Base-by-base conservation (phyloP, 768 basidiomycete species). In the Aureoboletus auriporus region DNA sequence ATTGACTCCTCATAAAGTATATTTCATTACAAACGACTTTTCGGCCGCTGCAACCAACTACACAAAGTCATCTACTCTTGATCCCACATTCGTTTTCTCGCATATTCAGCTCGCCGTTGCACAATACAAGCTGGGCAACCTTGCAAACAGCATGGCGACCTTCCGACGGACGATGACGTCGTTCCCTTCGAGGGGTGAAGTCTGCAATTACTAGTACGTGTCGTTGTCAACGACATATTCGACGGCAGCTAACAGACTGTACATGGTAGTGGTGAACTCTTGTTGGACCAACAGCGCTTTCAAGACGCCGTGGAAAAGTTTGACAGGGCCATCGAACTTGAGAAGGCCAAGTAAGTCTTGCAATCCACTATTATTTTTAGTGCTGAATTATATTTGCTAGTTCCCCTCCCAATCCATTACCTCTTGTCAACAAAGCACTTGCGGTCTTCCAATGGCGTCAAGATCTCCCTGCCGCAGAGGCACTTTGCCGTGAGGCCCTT, bases 61-160 rank as follows among this genome's bases (percentile, higher is more conserved):
- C 75, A 83, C 78, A 23, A 86, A 90, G 65, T 94, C 93, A 11
- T 87, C 84, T n/a, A 75, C 82, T 50, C 76, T 98, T 33, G 96
- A 99, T 61, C 76, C 84, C 46, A 60, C 74, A 30, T 99, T 98
- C 61, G 93, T 98, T 52, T 99, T 97, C 76, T 89, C 86, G 52
- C 96, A 98, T 59, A 95, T 99, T 52, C 95, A 99, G 63, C 79
- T 92, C 45, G 96, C 95, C 1, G 96, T 98, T 20, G 96, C 95
- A 33, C 88, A 92, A 66, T 99, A 98, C 82, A 97, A 98, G 76
- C 66, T 79, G 47, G 88, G 81, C 29, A 78, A 89, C 53, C 60
- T 86, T 10, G 82, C 78, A 16, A 85, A 84, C 54, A 86, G 86
- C 61, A 93, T 95, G 89, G 88, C 85, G 13, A 89, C 85, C 9